Conservation (phyloP, 2,329 filamentous ascomycete genomes). For the Botrytis fabae region DNA sequence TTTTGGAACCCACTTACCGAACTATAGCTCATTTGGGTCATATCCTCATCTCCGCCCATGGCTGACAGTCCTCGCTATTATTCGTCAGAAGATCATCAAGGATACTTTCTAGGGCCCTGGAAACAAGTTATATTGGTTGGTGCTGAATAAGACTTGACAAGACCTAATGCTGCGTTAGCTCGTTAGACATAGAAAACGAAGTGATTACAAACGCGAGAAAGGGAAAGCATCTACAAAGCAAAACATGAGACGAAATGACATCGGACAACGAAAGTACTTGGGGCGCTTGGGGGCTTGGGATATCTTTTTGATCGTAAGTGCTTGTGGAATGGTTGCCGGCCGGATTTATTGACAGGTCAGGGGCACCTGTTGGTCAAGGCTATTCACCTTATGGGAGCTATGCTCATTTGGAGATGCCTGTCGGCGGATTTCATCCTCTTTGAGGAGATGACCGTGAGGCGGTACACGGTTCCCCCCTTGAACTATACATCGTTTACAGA, state of each 20-base stretch:
- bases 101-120: conserved; percentile 4
- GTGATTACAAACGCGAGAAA: conserved; percentile 25
- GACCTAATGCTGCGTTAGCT: conserved; percentile 23
- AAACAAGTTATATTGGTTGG: conserved; percentile 18
- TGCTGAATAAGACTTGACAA: conserved; percentile 36
- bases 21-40: neutral
- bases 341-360: conserved; percentile 34
- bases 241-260: conserved; percentile 17
- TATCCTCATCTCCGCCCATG: conserved; percentile 13
- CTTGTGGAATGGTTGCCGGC: conserved; percentile 16
- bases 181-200: conserved; percentile 9
- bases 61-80: conserved; percentile 2
- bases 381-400: conserved; percentile 25
- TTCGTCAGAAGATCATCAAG: conserved; percentile 17
- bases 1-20: conserved; percentile 6
- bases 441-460: conserved; percentile 31
- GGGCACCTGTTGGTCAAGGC: conserved; percentile 26
- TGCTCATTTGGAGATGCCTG: conserved; percentile 30
- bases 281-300: conserved; percentile 26
- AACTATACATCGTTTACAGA: conserved; percentile 27
- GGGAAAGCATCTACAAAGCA: conserved; percentile 16
- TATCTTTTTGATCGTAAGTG: conserved; percentile 20
- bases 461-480: conserved; percentile 33
- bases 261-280: conserved; percentile 23
- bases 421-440: conserved; percentile 31